phyloP scores from a whole-genome alignment of 2,329 filamentous ascomycete species.

The Xylaria sp. region DNA sequence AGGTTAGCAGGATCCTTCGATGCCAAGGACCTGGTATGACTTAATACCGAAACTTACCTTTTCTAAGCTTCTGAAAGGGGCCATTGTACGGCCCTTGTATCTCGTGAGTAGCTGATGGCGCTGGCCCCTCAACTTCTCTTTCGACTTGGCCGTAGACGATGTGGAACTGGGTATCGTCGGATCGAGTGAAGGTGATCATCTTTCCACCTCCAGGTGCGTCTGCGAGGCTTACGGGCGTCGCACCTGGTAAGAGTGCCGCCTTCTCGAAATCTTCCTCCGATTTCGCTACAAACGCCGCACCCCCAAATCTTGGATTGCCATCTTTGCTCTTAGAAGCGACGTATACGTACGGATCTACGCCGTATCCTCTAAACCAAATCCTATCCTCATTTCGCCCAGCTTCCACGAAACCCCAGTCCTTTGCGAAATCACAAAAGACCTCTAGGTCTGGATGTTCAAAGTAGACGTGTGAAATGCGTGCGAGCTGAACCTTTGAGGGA shows the following conservation, averaged over 20 bases:
- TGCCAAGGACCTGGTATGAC: background rate
- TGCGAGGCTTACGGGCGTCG: slow-evolving; percentile 52
- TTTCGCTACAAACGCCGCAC: slow-evolving; percentile 49
- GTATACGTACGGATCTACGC: slow-evolving; percentile 62
- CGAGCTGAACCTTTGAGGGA: slow-evolving; percentile 42
- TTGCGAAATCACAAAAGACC: slow-evolving; percentile 42
- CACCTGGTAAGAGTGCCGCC: slow-evolving; percentile 54
- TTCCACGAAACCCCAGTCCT: slow-evolving; percentile 48
- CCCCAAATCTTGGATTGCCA: slow-evolving; percentile 42
- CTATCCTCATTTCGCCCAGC: slow-evolving; percentile 43
- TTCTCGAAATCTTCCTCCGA: slow-evolving; percentile 53
- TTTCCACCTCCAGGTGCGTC: slow-evolving; percentile 58
- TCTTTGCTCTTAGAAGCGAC: slow-evolving; percentile 51
- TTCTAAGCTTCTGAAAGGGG: slow-evolving; percentile 37
- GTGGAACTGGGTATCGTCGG: slow-evolving; percentile 50
- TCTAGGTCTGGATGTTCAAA: slow-evolving; percentile 47
- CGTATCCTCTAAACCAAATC: slow-evolving; percentile 63
- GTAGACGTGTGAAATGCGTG: slow-evolving; percentile 40
- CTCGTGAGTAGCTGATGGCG: slow-evolving; percentile 39
- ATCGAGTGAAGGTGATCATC: slow-evolving; percentile 52
- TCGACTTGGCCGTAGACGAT: slow-evolving; percentile 44
- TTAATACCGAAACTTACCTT: slow-evolving; percentile 15
- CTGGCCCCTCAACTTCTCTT: slow-evolving; percentile 23
- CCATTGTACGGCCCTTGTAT: slow-evolving; percentile 38
- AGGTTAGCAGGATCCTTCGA: background rate